Percentiles rank a stretch among this genome's conserved stretches.
phyloP scores from a whole-genome alignment of 345 rosid species.

The Alliaria petiolata region DNA sequence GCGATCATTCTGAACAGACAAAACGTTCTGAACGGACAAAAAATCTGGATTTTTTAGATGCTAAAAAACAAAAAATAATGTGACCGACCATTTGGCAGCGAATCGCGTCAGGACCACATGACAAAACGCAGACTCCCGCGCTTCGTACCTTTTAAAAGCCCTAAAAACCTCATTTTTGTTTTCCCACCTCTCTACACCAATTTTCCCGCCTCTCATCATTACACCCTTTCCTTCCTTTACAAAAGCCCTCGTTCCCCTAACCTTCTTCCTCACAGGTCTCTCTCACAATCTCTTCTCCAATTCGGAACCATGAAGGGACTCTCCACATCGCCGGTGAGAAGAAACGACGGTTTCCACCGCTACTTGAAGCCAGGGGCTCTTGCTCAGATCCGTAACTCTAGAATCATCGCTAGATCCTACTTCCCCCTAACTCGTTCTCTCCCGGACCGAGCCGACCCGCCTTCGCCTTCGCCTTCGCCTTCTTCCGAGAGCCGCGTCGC shows the following conservation, averaged over 20 bases:
- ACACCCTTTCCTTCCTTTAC: constrained; percentile 12
- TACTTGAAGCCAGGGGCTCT: constrained; percentile 62
- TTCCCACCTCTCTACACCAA: constrained; percentile 27
- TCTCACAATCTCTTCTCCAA: neutral
- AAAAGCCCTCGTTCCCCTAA: neutral
- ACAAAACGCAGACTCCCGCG: neutral
- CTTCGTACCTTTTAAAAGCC: constrained; percentile 16
- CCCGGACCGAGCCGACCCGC: neutral
- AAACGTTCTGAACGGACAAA: no score
- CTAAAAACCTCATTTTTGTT: neutral
- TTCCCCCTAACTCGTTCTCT: neutral
- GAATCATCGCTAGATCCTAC: constrained; percentile 41
- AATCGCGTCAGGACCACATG: no score
- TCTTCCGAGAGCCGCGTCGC: neutral
- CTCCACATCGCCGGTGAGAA: constrained; percentile 30
- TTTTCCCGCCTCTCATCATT: constrained; percentile 42
- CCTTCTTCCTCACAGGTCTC: neutral
- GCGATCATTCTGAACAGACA: no score
- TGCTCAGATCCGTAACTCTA: constrained; percentile 54
- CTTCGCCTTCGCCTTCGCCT: neutral
- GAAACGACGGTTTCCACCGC: constrained; percentile 37
- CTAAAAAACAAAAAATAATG: no score
- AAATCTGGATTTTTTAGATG: no score
- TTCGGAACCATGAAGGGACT: constrained; percentile 27
- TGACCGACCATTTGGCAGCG: no score